Evolutionary conservation across 2,329 filamentous ascomycete genomes (phyloP).

Genomic region (Tolypocladium ophioglossoides): DNA sequence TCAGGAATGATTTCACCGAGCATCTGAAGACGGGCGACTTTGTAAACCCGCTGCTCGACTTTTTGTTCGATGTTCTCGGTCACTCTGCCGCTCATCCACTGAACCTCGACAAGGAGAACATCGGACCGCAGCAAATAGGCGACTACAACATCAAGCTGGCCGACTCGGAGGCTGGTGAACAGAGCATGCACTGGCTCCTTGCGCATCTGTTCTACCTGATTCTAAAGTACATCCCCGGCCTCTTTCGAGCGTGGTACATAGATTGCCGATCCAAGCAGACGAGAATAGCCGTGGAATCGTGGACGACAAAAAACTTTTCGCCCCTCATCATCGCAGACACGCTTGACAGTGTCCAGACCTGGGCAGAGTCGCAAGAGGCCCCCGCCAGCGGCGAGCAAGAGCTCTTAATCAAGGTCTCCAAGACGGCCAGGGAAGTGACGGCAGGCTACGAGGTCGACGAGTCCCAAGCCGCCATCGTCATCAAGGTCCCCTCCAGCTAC

Average conservation of each 20-base stretch:
- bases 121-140: constrained; percentile 45
- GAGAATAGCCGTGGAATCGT: constrained; percentile 65
- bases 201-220: constrained; percentile 78
- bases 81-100: constrained; percentile 64
- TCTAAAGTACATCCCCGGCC: constrained; percentile 64
- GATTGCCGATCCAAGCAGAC: constrained; percentile 74
- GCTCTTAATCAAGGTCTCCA: constrained; percentile 59
- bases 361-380: constrained; percentile 46
- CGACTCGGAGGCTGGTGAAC: constrained; percentile 52
- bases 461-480: constrained; percentile 68
- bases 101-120: constrained; percentile 59
- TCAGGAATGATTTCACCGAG: constrained; percentile 71
- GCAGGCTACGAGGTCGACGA: constrained; percentile 86
- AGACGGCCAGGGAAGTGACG: constrained; percentile 62
- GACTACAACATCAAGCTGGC: constrained; percentile 41
- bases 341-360: constrained; percentile 56
- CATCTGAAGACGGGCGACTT: constrained; percentile 66
- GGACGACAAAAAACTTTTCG: constrained; percentile 80
- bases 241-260: constrained; percentile 79
- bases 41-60: constrained; percentile 59
- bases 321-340: constrained; percentile 55
- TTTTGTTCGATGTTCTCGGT: constrained; percentile 77
- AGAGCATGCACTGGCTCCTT: constrained; percentile 72
- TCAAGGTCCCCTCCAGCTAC: constrained; percentile 70
- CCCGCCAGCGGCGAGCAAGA: constrained; percentile 41